phyloP scores from a whole-genome alignment of 2,329 filamentous ascomycete genomes.

The Diaporthe vaccinii region DNA sequence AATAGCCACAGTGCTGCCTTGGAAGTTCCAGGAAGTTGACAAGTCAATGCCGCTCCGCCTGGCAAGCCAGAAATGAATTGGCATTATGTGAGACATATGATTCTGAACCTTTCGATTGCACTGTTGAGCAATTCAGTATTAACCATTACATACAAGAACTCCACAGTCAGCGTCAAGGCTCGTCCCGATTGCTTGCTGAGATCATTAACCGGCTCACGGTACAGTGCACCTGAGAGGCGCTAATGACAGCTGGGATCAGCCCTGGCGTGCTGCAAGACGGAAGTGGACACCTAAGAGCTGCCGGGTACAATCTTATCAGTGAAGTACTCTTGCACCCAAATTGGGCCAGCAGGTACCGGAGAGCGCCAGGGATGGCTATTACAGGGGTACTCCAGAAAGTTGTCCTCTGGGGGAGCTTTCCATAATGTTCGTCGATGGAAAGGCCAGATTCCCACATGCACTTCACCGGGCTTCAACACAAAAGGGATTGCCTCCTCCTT shows the following conservation, averaged over 20 bases:
- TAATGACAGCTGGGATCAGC: constrained; percentile 32
- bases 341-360: not conserved
- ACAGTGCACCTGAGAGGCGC: not conserved
- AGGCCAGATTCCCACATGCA: constrained; percentile 41
- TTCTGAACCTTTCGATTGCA: not conserved
- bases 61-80: not conserved
- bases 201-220: not conserved
- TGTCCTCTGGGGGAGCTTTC: constrained; percentile 39
- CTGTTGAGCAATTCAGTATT: constrained; percentile 1
- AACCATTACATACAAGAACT: constrained; percentile 12
- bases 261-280: not conserved
- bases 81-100: constrained; percentile 15
- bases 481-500: constrained; percentile 12
- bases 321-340: constrained; percentile 19
- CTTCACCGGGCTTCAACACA: constrained; percentile 5
- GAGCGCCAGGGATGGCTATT: not conserved
- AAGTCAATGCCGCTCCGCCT: not conserved
- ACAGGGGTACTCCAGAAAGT: constrained; percentile 39
- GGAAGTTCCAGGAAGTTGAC: not conserved
- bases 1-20: not conserved
- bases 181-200: not conserved
- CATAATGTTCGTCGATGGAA: constrained; percentile 17
- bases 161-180: not conserved
- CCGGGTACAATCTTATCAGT: not conserved
- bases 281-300: constrained; percentile 40